Evolutionary conservation across 805 yeast species (phyloP), one percentile per base, ranked within the genome.

Genomic region (Dipodascus geniculatus): DNA sequence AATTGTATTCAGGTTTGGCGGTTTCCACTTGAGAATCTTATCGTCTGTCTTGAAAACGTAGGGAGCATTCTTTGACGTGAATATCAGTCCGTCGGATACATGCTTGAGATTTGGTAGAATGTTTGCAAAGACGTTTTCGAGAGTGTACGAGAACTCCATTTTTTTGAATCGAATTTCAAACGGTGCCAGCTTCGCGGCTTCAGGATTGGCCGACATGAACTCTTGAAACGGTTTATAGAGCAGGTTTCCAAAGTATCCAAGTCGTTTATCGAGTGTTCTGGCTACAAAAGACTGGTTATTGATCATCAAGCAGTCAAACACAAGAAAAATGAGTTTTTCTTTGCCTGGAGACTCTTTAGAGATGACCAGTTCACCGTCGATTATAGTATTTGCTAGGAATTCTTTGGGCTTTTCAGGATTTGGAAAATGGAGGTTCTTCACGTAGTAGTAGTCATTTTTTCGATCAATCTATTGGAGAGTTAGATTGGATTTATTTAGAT

Each of bases 311-410:
- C 96, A 86, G 66, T 93, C 99, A 68, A 95, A 93, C 72, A 90
- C 87, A 53, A 93, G 74, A 65, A 81, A 93, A 62, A 95, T 76
- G 55, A 85, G 68, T 17, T 57, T 81, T 3, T 79, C 74, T 22
- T 75, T 76, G 1, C 77, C 77, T 9, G 71, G 75, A 58, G 87
- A 89, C 17, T 56, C 58, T 19, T 52, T 53, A 14, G 66, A 58
- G 59, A 81, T 68, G 2, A 93, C 96, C 52, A 93, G 75, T 69
- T 93, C 99, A 2, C 99, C 99, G 68, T 93, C 99, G 4, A 93
- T 76, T 4, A 93, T 71, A 0, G 96, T 85, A 2, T 96, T 96
- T 59, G 84, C 85, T 61, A 90, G 97, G 58, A 81, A 82, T 0
- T 80, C 72, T 53, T 71, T 72, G 19, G 78, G 75, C 49, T 78